Evolutionary conservation across 2,329 filamentous ascomycete genomes (phyloP).

Genomic region (Tolypocladium album): DNA sequence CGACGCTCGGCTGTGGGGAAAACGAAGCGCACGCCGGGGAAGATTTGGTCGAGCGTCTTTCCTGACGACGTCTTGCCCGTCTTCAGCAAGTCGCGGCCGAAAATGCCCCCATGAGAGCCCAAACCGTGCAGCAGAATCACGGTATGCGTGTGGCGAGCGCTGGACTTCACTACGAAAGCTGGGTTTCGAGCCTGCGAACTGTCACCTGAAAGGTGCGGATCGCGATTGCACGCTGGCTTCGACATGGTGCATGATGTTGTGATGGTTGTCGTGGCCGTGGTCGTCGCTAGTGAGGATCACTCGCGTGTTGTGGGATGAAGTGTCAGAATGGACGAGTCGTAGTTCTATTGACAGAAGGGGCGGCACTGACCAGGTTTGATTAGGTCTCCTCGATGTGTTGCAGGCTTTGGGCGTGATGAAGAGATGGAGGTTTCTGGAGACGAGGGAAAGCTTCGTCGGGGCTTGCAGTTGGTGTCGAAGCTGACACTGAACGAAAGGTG

Average conservation of each 20-base stretch:
- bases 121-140: constrained; percentile 20
- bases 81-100: constrained; percentile 20
- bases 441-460: no score
- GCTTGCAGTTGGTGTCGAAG: not conserved
- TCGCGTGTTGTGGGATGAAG: not conserved
- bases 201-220: not conserved
- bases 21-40: constrained; percentile 32
- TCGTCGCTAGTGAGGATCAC: not conserved
- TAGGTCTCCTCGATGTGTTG: not conserved
- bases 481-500: not conserved
- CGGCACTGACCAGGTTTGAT: not conserved
- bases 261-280: not conserved
- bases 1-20: constrained; percentile 38
- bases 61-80: constrained; percentile 11
- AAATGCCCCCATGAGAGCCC: constrained; percentile 19
- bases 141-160: constrained; percentile 12
- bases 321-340: not conserved
- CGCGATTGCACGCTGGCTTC: not conserved
- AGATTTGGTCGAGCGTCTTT: constrained; percentile 17
- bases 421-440: not conserved
- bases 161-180: constrained; percentile 11
- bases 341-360: not conserved
- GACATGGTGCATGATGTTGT: not conserved
- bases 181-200: not conserved
- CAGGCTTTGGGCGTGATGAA: not conserved